A percentile compares a stretch with the other conserved stretches of the same genome.
Evolutionary conservation across 495 filamentous ascomycete genomes (phyloP).

Genomic region (Mytilinidion resinicola): DNA sequence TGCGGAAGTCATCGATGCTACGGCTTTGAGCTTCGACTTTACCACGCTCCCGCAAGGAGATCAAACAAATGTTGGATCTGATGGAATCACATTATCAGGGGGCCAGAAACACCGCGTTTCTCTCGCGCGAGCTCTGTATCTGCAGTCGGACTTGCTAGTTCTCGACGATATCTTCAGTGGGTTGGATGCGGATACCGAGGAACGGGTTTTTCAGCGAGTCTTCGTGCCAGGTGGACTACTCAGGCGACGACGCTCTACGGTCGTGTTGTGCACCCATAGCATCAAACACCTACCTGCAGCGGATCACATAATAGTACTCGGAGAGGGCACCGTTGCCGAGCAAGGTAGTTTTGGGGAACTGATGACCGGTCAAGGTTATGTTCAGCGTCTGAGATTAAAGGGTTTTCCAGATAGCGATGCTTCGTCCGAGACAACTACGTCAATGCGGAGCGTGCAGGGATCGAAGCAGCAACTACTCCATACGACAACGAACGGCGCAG

Average conservation of each 20-base stretch:
- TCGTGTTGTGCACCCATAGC: constrained; percentile 81
- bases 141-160: constrained; percentile 82
- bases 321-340: constrained; percentile 76
- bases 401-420: too few species aligned
- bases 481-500: not conserved
- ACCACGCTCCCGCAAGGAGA: constrained; percentile 75
- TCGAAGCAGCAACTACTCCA: not conserved
- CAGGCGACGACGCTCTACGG: constrained; percentile 68
- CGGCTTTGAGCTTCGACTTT: constrained; percentile 55
- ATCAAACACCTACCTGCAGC: constrained; percentile 86
- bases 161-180: constrained; percentile 94
- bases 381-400: not conserved
- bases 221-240: constrained; percentile 33
- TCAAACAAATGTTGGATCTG: constrained; percentile 73
- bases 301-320: constrained; percentile 93
- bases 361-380: constrained; percentile 44
- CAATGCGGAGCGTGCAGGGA: not conserved
- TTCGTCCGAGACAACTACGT: not conserved
- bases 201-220: constrained; percentile 63
- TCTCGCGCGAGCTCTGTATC: constrained; percentile 51
- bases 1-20: constrained; percentile 50
- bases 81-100: constrained; percentile 60
- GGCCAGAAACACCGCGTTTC: constrained; percentile 58
- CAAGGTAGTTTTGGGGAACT: constrained; percentile 73
- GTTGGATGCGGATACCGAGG: constrained; percentile 88